phyloP scores from a whole-genome alignment of 176 grass and related monocot genomes.

The Zoysia pacifica region DNA sequence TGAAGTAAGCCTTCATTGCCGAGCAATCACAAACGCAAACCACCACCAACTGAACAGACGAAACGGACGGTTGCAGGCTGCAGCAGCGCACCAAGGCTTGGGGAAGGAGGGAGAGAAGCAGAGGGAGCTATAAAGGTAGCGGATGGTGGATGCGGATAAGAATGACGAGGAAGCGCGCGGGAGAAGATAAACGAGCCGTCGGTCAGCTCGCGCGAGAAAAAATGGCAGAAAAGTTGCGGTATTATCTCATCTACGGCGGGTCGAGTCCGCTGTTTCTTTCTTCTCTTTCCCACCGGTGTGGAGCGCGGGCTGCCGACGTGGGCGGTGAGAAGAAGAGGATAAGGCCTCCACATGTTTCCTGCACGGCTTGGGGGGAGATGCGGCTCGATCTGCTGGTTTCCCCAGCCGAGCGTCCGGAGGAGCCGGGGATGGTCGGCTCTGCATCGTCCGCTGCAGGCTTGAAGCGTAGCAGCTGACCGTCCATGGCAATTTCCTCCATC shows the following conservation, averaged over 20 bases:
- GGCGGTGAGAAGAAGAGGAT: slow-evolving; percentile 34
- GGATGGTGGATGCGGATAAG: slow-evolving; percentile 39
- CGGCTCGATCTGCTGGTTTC: not conserved
- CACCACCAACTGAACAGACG: not conserved
- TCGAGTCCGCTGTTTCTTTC: not conserved
- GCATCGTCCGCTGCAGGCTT: not conserved
- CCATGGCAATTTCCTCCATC: not conserved
- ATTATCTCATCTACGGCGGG: slow-evolving; percentile 35
- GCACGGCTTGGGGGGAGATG: slow-evolving; percentile 31
- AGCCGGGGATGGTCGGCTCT: not conserved
- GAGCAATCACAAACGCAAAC: not conserved
- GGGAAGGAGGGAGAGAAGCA: not conserved
- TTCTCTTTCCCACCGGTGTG: slow-evolving; percentile 6
- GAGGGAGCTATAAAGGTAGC: slow-evolving; percentile 41
- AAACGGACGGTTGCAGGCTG: not conserved
- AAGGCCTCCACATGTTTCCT: slow-evolving; percentile 58
- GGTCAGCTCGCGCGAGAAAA: not conserved
- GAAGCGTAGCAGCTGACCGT: not conserved
- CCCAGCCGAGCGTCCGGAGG: slow-evolving; percentile 3
- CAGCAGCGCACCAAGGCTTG: not conserved
- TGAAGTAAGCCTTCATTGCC: slow-evolving; percentile 40
- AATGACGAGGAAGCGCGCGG: slow-evolving; percentile 26
- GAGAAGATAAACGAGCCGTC: slow-evolving; percentile 40
- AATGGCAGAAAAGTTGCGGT: slow-evolving; percentile 1
- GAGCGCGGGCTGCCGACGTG: slow-evolving; percentile 2